Percentiles rank a stretch among this genome's conserved stretches.
These are phyloP conservation scores for Chrysanthemum seticuspe DNA, from an alignment of 129 eudicot genomes.

Conservation along the genomic window DNA sequence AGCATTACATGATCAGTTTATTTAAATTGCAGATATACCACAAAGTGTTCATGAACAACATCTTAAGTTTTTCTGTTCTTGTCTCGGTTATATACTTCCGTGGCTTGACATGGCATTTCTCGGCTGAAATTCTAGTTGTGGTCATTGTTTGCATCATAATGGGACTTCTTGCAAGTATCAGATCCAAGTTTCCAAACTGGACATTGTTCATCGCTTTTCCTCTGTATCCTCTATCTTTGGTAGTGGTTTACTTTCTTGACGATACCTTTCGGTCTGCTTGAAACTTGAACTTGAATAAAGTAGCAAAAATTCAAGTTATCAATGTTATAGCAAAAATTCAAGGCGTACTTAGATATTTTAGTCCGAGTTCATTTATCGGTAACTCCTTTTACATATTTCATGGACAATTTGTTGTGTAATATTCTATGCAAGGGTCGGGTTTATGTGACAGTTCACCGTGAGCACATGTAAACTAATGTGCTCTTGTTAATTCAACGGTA, in stretches of 20 bases:
- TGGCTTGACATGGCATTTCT: constrained; percentile 61
- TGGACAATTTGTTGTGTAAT: too few species aligned
- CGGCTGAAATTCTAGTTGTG: constrained; percentile 54
- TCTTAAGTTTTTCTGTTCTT: constrained; percentile 56
- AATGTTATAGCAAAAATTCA: too few species aligned
- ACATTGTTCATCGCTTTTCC: constrained; percentile 44
- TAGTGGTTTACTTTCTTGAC: constrained; percentile 48
- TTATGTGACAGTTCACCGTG: too few species aligned
- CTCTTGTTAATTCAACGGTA: too few species aligned
- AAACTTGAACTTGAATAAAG: not conserved
- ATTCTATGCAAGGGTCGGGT: too few species aligned
- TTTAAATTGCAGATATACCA: constrained; percentile 54
- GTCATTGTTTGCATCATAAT: constrained; percentile 41
- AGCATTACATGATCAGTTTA: not conserved
- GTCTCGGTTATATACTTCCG: constrained; percentile 49
- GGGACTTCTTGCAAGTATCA: constrained; percentile 53
- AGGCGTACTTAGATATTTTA: too few species aligned
- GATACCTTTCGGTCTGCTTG: constrained; percentile 24
- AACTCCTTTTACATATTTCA: too few species aligned
- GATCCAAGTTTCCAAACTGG: constrained; percentile 57
- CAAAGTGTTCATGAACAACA: constrained; percentile 70
- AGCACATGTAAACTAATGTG: too few species aligned
- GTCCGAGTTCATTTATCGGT: too few species aligned
- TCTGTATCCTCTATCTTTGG: constrained; percentile 65
- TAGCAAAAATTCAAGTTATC: too few species aligned